Evolutionary conservation across 805 yeast species (phyloP).

Genomic region (Lachancea lanzarotensis): DNA sequence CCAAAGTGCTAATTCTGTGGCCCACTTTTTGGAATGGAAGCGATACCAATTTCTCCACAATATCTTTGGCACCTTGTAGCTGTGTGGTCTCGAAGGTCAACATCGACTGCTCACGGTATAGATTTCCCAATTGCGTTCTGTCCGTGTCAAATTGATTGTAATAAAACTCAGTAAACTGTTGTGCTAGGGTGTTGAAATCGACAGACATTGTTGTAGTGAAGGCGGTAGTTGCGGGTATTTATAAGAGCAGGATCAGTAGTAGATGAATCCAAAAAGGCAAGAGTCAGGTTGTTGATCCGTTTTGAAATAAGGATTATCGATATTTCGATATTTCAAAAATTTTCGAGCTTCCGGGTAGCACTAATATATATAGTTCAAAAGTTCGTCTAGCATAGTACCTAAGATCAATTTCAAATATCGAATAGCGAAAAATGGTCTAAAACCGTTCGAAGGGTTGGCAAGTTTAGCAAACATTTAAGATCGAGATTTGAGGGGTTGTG

Average conservation of each 20-base stretch:
- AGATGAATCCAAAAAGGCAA: background rate
- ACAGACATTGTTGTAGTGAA: constrained; percentile 25
- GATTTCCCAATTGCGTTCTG: constrained; percentile 84
- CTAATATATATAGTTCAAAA: background rate
- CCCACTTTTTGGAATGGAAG: constrained; percentile 89
- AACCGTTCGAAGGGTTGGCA: background rate
- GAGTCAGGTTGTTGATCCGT: background rate
- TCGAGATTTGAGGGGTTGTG: no score
- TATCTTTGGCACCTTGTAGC: constrained; percentile 87
- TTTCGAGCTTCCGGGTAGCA: constrained; percentile 8
- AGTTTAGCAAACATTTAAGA: no score
- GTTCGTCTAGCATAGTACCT: background rate
- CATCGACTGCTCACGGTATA: constrained; percentile 97
- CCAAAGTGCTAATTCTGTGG: constrained; percentile 90
- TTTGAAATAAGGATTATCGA: background rate
- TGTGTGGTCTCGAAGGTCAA: constrained; percentile 92
- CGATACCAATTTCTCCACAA: constrained; percentile 84
- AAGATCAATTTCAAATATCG: background rate
- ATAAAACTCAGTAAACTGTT: constrained; percentile 90
- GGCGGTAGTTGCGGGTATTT: no score
- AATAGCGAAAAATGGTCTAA: background rate
- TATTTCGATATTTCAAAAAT: constrained; percentile 1
- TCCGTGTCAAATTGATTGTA: constrained; percentile 92
- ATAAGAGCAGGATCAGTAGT: no score
- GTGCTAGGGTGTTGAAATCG: constrained; percentile 44